Base-by-base conservation (phyloP, 495 filamentous ascomycete genomes). In the Penicillium goetzii region DNA sequence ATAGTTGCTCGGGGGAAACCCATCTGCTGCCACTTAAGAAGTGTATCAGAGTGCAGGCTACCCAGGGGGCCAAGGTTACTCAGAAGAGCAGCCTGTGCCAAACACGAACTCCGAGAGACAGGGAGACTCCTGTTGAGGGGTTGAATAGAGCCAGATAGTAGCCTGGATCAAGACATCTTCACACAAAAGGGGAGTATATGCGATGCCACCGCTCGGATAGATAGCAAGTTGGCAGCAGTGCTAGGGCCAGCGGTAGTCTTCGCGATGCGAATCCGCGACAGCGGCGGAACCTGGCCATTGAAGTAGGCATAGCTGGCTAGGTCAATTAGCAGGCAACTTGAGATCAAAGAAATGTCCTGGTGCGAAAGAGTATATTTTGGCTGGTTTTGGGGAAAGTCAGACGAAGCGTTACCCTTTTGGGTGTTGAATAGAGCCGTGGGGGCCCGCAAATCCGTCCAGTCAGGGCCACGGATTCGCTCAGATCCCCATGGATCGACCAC, bases 141-240 rank as follows among this genome's bases (percentile, higher is more conserved):
- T 12, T 57, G 34, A 57, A 57, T 57, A 41, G 21, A 17, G 7
- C 12, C 11, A 14, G 17, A 34, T 7, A 43, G 38, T 21, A 57
- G 57, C 57, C 62, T 64, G 32, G 43, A 57, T 61, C 63, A 43
- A 65, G 58, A 65, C 63, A 65, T 63, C 15, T 34, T 41, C 32
- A 32, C 17, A 41, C 60, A 41, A 33, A 25, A 36, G 30, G 26
- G 15, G 26, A 32, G 19, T 5, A 34, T 17, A 40, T 57, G 38
- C 38, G 55, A 57, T n/a, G 38, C 12, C 10, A 34, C 25, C 7
- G 33, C 8, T 19, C 25, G 5, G 36, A 30, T 21, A 15, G 26
- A 43, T 12, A 15, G 23, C 19, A 40, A 11, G 28, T 30, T 43
- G 55, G 55, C 55, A 30, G 12, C 26, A 43, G n/a, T 43, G 34